These are phyloP conservation scores for Blastocystis sp. DNA, from an alignment of 352 stramenopile species.

Conservation along the genomic window DNA sequence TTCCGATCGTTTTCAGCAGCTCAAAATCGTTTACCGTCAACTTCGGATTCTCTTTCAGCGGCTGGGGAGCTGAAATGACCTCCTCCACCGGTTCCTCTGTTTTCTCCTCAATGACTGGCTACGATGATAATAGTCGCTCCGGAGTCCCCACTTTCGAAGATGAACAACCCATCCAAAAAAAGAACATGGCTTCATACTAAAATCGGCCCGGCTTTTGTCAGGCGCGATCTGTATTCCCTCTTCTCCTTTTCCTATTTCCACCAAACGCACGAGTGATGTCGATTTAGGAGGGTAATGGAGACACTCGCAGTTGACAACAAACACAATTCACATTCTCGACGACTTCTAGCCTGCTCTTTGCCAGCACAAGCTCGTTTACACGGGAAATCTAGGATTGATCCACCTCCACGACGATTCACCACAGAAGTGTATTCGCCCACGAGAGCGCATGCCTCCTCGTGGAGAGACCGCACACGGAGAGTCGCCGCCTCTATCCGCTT, in stretches of 20 bases:
- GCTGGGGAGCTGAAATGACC: constrained; percentile 36
- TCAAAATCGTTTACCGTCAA: constrained; percentile 87
- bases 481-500: background rate
- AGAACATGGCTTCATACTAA: too few species aligned
- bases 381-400: constrained; percentile 19
- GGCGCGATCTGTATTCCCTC: too few species aligned
- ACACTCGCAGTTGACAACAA: too few species aligned
- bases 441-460: constrained; percentile 21
- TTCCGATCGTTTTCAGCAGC: constrained; percentile 84
- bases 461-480: background rate
- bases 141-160: background rate
- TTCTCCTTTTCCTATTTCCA: too few species aligned
- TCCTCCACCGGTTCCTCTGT: background rate
- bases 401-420: background rate
- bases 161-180: background rate
- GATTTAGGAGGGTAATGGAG: too few species aligned
- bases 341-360: background rate
- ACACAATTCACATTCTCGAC: background rate
- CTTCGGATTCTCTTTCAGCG: constrained; percentile 74
- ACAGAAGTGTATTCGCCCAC: constrained; percentile 28
- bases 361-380: constrained; percentile 25
- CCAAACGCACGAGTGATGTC: too few species aligned
- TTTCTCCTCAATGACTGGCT: background rate
- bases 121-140: background rate
- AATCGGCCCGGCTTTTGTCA: too few species aligned